These are phyloP conservation scores for Exophiala xenobiotica DNA, from an alignment of 2,329 filamentous ascomycete genomes.

Conservation along the genomic window DNA sequence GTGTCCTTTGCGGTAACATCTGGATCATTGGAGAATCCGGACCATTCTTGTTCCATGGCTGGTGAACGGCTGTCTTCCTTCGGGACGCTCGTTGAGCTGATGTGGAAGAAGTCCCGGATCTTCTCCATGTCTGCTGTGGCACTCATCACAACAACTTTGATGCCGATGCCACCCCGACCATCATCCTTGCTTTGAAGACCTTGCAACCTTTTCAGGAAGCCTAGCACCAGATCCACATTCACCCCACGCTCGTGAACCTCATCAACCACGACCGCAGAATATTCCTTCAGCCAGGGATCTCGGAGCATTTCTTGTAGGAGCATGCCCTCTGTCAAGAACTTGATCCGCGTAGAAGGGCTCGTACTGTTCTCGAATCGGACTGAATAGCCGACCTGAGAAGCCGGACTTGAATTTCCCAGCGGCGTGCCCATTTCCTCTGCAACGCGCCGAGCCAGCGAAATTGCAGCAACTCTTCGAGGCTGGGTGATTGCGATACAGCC, in stretches of 20 bases:
- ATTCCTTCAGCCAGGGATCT: slow-evolving; percentile 77
- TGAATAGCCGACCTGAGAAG: slow-evolving; percentile 78
- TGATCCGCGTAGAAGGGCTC: slow-evolving; percentile 79
- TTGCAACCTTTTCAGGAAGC: slow-evolving; percentile 80
- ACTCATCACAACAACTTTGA: slow-evolving; percentile 96
- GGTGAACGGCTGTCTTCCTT: slow-evolving; percentile 17
- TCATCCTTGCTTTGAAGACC: slow-evolving; percentile 32
- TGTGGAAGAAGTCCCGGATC: slow-evolving; percentile 70
- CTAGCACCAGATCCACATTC: slow-evolving; percentile 86
- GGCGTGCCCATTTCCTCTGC: slow-evolving; percentile 75
- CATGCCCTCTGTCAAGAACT: slow-evolving; percentile 96
- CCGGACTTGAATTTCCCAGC: slow-evolving; percentile 56
- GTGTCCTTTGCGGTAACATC: slow-evolving; percentile 1
- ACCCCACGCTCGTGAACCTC: slow-evolving; percentile 96
- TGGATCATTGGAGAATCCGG: slow-evolving; percentile 11
- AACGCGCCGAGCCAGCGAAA: slow-evolving; percentile 83
- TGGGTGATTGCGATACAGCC: slow-evolving; percentile 92
- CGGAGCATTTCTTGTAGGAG: slow-evolving; percentile 87
- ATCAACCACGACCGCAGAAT: slow-evolving; percentile 88
- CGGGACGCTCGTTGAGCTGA: not conserved
- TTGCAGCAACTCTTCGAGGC: slow-evolving; percentile 88
- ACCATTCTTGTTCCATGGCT: slow-evolving; percentile 8
- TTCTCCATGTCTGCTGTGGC: slow-evolving; percentile 86
- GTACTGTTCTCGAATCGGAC: slow-evolving; percentile 90
- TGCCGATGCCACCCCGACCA: slow-evolving; percentile 67